These are phyloP conservation scores for Lomentospora prolificans DNA, from an alignment of 2,329 filamentous ascomycete species.

Conservation along the genomic window DNA sequence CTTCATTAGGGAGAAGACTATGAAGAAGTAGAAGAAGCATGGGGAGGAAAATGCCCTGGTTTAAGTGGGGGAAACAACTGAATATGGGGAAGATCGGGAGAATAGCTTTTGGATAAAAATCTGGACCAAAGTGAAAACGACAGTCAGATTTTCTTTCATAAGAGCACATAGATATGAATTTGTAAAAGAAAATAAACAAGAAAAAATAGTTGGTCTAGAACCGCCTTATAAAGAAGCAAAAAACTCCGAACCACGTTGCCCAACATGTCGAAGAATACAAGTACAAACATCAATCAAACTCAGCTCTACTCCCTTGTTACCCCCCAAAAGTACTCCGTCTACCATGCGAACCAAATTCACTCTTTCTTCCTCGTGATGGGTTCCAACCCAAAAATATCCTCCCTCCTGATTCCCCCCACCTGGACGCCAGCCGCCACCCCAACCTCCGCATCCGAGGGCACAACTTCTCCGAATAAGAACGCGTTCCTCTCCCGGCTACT, in stretches of 20 bases:
- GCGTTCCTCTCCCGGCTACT: constrained; percentile 45
- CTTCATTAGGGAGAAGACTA: constrained; percentile 48
- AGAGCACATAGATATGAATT: no score
- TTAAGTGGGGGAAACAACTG: background rate
- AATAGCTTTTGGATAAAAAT: no score
- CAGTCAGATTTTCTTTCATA: no score
- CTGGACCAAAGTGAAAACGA: no score
- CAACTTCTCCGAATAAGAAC: constrained; percentile 48
- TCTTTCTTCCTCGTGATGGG: constrained; percentile 23
- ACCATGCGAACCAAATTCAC: background rate
- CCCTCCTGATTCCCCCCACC: constrained; percentile 21
- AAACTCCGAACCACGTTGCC: no score
- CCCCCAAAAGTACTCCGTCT: background rate
- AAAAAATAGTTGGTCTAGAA: no score
- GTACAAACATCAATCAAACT: no score
- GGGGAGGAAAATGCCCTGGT: background rate
- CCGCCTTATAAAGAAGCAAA: no score
- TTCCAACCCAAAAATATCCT: constrained; percentile 48
- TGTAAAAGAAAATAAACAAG: no score
- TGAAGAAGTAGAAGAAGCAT: constrained; percentile 32
- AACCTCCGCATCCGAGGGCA: constrained; percentile 23
- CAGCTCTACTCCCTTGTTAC: no score
- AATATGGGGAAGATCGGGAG: no score
- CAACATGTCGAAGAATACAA: no score
- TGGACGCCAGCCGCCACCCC: constrained; percentile 9